A percentile compares a stretch with the other conserved stretches of the same genome.
Evolutionary conservation across 345 rosid genomes (phyloP).

Genomic region (Acer yangbiense): DNA sequence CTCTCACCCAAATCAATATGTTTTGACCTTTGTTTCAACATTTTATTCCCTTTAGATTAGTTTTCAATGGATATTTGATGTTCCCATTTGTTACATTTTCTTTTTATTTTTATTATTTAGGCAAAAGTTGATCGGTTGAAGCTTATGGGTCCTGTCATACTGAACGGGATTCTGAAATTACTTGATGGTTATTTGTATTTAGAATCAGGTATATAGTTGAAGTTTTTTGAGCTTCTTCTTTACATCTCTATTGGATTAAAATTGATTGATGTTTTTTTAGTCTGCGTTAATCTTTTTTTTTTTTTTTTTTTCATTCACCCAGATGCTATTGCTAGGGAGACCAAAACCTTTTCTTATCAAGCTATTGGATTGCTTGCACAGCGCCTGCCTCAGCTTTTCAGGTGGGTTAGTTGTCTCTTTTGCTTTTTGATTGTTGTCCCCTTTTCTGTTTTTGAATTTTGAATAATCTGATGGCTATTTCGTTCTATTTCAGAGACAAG

Average conservation of each 20-base stretch:
- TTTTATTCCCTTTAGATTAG: conserved; percentile 8
- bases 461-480: conserved; percentile 22
- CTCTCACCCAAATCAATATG: not conserved
- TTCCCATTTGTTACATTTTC: not conserved
- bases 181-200: conserved; percentile 73
- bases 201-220: conserved; percentile 60
- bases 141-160: conserved; percentile 92
- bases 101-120: conserved; percentile 37
- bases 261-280: not conserved
- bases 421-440: conserved; percentile 24
- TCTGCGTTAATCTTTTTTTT: conserved; percentile 6
- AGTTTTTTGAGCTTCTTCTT: conserved; percentile 15
- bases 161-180: conserved; percentile 79
- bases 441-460: conserved; percentile 10
- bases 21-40: not conserved
- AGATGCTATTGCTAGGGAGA: conserved; percentile 77
- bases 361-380: conserved; percentile 91
- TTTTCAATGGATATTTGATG: not conserved
- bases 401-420: conserved; percentile 46
- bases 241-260: not conserved
- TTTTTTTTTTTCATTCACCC: conserved; percentile 26
- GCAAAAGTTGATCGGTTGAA: conserved; percentile 82
- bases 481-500: conserved; percentile 62
- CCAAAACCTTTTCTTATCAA: conserved; percentile 80
- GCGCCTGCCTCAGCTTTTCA: conserved; percentile 88